Base-by-base conservation (phyloP, 2,329 filamentous ascomycete species). In the Curvularia sp. region DNA sequence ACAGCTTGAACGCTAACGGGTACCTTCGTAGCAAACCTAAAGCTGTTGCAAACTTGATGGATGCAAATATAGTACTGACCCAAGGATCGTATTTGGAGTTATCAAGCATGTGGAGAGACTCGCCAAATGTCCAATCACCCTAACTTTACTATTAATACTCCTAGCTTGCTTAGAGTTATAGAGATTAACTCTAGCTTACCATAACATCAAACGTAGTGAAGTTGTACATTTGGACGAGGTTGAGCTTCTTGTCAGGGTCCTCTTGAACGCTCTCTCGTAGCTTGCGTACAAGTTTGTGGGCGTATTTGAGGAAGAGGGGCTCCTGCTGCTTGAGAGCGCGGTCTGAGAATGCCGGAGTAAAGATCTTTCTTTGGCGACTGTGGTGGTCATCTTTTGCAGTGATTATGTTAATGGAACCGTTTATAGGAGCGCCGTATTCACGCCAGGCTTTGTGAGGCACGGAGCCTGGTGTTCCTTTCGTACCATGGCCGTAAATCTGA, bases 261-360 rank as follows among this genome's bases (percentile, higher is more conserved):
- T 64, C 55, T 12, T 69, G 39, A 10, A 68, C 56, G 30, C 73
- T 64, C 60, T 74, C 75, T 55, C 60, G 70, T 7, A 83, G 59
- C 9, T 73, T 72, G 0, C 62, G n/a, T 5, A 82, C 68, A 3
- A 83, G 69, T 13, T 79, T 65, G 49, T 79, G 70, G 10, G 77
- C 72, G 57, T 82, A 81, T 5, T 66, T 66, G 47, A 76, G 60
- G 56, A 84, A 69, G 49, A 80, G 67, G 2, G 75, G 70, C 55
- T 79, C 76, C 62, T 81, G 79, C 47, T 75, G 68, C 44, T 75
- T 76, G 24, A 82, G 62, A 1, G 78, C 77, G 26, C 74, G 73
- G 46, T 80, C 75, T 1, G 77, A 79, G 61, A 82, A 81, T 1
- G 78, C 77, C 43, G 79, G 69, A 2, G 70, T 72, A 28, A 81